These are phyloP conservation scores for Porcisia hertigi DNA, from an alignment of 208 protist species.

Conservation along the genomic window DNA sequence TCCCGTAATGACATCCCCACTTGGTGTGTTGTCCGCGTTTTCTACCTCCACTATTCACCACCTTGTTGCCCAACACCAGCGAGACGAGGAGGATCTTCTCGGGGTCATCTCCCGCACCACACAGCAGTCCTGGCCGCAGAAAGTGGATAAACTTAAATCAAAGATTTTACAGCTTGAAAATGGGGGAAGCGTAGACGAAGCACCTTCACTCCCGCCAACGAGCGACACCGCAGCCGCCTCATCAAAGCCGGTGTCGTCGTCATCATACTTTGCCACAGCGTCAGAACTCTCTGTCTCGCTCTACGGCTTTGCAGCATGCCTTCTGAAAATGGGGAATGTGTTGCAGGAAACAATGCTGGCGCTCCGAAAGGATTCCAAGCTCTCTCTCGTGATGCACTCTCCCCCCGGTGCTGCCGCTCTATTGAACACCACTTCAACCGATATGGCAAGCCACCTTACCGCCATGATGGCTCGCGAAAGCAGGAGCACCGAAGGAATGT, in stretches of 20 bases:
- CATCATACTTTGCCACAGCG: constrained; percentile 9
- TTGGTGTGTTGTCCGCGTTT: constrained; percentile 62
- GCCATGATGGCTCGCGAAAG: constrained; percentile 7
- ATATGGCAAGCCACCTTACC: constrained; percentile 6
- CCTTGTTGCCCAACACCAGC: constrained; percentile 58
- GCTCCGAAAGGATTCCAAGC: constrained; percentile 29
- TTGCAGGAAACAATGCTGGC: constrained; percentile 64
- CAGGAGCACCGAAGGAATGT: background rate
- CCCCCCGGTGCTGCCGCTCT: background rate
- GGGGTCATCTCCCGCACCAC: constrained; percentile 34
- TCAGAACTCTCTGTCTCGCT: constrained; percentile 27
- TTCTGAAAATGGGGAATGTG: constrained; percentile 54
- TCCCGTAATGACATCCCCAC: constrained; percentile 35
- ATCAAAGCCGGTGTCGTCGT: background rate
- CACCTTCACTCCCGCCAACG: background rate
- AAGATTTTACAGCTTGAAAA: constrained; percentile 19
- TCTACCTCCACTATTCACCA: constrained; percentile 37
- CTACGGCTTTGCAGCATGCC: constrained; percentile 46
- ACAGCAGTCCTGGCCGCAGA: constrained; percentile 57
- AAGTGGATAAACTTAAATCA: constrained; percentile 30
- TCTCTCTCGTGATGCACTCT: constrained; percentile 8
- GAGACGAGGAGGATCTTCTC: constrained; percentile 54
- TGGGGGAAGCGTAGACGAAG: background rate
- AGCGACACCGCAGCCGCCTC: background rate
- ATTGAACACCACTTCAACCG: background rate